Percentiles rank a stretch among this genome's conserved stretches.
These are phyloP conservation scores for Pyrus communis DNA, from an alignment of 306 rosid genomes.

Conservation along the genomic window DNA sequence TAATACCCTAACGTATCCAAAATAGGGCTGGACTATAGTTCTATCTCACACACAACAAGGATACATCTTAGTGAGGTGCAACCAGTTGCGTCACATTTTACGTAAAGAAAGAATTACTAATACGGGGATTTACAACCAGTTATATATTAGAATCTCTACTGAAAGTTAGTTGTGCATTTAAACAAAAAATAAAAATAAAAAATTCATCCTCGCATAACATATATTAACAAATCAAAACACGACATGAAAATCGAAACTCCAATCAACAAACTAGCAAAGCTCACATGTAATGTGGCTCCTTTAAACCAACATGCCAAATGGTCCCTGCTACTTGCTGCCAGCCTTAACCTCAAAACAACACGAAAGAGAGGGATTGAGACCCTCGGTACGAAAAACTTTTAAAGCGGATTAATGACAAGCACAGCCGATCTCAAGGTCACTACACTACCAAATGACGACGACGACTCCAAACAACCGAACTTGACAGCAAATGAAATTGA, in stretches of 20 bases:
- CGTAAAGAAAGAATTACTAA: no score
- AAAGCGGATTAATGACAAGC: not conserved
- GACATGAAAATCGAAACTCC: not conserved
- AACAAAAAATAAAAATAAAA: no score
- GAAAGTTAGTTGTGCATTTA: no score
- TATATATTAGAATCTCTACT: no score
- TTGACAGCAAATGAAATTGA: not conserved
- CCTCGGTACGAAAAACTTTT: not conserved
- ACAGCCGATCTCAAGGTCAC: conserved; percentile 4
- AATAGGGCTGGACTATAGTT: no score
- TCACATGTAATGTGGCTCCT: conserved; percentile 21
- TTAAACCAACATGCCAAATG: conserved; percentile 18
- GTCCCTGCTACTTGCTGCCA: conserved; percentile 5
- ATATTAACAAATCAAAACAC: not conserved
- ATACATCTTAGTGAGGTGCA: no score
- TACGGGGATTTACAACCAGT: no score
- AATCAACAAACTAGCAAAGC: conserved; percentile 16
- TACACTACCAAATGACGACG: not conserved
- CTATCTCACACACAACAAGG: no score
- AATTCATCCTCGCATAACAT: no score
- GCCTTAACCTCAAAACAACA: not conserved
- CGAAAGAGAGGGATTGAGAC: not conserved
- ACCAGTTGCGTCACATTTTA: no score
- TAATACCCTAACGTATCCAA: no score
- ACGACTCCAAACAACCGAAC: not conserved